Evolutionary conservation across 106 monocot genomes (phyloP).

Genomic region (Allium fistulosum): DNA sequence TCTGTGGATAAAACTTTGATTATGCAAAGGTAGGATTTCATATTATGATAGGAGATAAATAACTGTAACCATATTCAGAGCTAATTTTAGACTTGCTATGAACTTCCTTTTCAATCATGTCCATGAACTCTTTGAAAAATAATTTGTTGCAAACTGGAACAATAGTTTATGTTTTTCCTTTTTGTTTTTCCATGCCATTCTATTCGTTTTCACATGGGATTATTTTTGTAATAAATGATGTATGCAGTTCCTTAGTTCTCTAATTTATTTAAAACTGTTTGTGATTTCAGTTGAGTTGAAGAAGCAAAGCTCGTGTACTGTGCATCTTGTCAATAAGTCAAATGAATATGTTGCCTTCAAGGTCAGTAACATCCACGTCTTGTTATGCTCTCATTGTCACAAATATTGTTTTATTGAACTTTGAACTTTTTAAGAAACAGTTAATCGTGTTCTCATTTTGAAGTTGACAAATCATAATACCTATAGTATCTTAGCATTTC

Average conservation of each 20-base stretch:
- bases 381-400: not conserved
- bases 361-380: conserved; percentile 19
- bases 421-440: not conserved
- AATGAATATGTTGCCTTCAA: conserved; percentile 85
- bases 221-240: not conserved
- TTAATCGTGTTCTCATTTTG: not conserved
- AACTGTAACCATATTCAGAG: no score
- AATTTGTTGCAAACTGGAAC: not conserved
- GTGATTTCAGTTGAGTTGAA: conserved; percentile 68
- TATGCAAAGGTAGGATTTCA: no score
- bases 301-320: conserved; percentile 70
- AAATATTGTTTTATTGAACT: not conserved
- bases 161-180: not conserved
- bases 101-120: not conserved
- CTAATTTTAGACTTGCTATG: no score
- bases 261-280: conserved; percentile 5
- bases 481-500: not conserved
- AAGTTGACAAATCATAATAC: not conserved
- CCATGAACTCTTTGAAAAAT: not conserved
- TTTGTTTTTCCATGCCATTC: not conserved
- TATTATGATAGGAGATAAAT: no score
- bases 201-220: not conserved
- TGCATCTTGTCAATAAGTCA: conserved; percentile 63
- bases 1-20: no score
- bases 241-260: not conserved